Evolutionary conservation across 2,329 filamentous ascomycete genomes (phyloP), one percentile per base, ranked within the genome.

Genomic region (Penicillium nordicum): DNA sequence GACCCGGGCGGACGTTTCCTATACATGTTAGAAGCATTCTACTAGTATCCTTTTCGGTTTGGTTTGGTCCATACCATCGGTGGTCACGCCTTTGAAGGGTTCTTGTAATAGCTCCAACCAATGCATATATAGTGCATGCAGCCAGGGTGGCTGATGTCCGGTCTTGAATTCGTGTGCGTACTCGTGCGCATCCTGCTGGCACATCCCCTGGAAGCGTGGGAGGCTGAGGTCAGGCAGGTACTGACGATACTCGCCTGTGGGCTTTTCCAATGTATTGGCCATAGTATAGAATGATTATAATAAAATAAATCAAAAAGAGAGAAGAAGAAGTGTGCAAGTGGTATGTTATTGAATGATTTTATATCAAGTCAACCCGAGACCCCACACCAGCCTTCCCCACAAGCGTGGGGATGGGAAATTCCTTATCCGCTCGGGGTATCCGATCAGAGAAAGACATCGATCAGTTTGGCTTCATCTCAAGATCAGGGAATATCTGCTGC

Each of bases 51-150:
- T 16, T 25, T 25, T 10, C 1, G 2, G 14, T 3, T 16, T 18
- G 4, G 40, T 11, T 61, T 18, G 4, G 40, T 11, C 61, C 73
- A 29, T 73, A 80, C 88, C 88, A 61, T 91, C 86, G 11, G 73
- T 84, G 0, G 88, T 90, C 21, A 92, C 77, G 25, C 88, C 88
- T 65, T 82, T 85, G 69, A 84, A 91, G 0, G 88, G 88, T 72
- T 90, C 87, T 53, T 84, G 69, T 32, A 74, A 74, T 9, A 87
- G 69, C 34, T 80, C 75, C 47, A 76, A 69, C 84, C 85, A 87
- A 67, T 86, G 82, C 59, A 78, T 68, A 55, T 84, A 86, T 23
- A 88, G 70, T 0, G 76, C 82, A 63, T 87, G 80, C 16, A 90
- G 74, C 87, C 87, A 90, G 1, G 88, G 87, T 0, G 88, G 87